Evolutionary conservation across 1,284 basidiomycete species (phyloP).

Genomic region (Polyporus tsugae): DNA sequence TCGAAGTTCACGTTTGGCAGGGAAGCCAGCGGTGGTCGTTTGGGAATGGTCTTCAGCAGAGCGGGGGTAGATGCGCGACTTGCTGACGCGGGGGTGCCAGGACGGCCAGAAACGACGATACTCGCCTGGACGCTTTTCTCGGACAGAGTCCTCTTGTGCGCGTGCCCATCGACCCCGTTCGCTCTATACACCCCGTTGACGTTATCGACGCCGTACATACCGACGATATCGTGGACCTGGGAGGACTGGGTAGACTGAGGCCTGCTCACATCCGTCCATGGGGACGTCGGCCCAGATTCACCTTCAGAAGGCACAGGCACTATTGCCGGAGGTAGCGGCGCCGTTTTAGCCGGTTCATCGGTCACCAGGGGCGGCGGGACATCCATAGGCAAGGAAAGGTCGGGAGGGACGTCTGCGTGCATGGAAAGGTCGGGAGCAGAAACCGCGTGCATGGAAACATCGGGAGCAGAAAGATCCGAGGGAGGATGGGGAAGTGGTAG

Average conservation of each 20-base stretch:
- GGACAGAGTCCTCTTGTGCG: constrained; percentile 18
- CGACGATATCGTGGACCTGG: constrained; percentile 7
- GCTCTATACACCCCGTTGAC: neutral
- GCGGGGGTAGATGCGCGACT: constrained; percentile 38
- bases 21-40: constrained; percentile 47
- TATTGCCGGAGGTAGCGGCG: constrained; percentile 9
- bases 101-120: constrained; percentile 4
- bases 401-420: neutral
- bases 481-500: neutral
- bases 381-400: neutral
- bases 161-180: constrained; percentile 1
- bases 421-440: neutral
- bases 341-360: neutral
- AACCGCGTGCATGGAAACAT: neutral
- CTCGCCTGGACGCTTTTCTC: constrained; percentile 29
- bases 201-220: neutral
- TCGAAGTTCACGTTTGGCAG: constrained; percentile 64
- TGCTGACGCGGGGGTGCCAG: constrained; percentile 32
- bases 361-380: neutral
- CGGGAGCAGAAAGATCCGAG: neutral
- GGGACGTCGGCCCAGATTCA: constrained; percentile 15
- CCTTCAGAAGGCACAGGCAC: constrained; percentile 15
- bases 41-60: constrained; percentile 35
- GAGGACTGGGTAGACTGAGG: constrained; percentile 8
- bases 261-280: constrained; percentile 19